These are phyloP conservation scores for Phytophthora idaei DNA, from an alignment of 352 stramenopile species.

Conservation along the genomic window DNA sequence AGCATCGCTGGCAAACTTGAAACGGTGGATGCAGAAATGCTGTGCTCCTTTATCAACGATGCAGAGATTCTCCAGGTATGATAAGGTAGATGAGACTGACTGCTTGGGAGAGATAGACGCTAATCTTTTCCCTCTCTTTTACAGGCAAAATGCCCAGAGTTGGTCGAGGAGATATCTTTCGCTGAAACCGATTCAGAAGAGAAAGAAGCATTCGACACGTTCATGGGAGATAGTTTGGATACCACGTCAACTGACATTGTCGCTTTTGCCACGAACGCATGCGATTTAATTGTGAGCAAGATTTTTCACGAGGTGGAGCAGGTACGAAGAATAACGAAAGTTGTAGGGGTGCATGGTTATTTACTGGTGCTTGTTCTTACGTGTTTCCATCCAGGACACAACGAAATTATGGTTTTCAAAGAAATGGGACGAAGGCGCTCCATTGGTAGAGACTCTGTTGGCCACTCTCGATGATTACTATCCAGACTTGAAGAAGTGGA, in stretches of 20 bases:
- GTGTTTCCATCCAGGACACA: conserved; percentile 49
- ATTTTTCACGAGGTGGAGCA: conserved; percentile 84
- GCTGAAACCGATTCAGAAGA: conserved; percentile 71
- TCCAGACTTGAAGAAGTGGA: conserved; percentile 72
- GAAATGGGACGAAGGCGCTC: conserved; percentile 80
- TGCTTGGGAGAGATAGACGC: background rate
- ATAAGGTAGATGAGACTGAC: background rate
- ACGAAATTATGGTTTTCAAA: conserved; percentile 80
- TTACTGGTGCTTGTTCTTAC: background rate
- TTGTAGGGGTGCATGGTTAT: background rate
- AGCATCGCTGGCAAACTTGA: conserved; percentile 49
- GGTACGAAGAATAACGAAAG: conserved; percentile 29
- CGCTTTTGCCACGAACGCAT: conserved; percentile 65
- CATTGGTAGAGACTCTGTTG: conserved; percentile 76
- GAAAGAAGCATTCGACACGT: conserved; percentile 78
- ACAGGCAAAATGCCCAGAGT: conserved; percentile 79
- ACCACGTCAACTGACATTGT: conserved; percentile 84
- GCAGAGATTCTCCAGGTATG: conserved; percentile 76
- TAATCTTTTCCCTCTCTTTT: background rate
- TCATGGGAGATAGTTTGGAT: conserved; percentile 78
- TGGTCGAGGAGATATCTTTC: conserved; percentile 86
- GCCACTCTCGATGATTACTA: conserved; percentile 85
- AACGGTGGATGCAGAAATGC: conserved; percentile 64
- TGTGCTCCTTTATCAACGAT: conserved; percentile 90
- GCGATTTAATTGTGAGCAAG: conserved; percentile 72